Evolutionary conservation across 2,329 filamentous ascomycete species (phyloP), one percentile per base, ranked within the genome.

Genomic region (Cladosporium phlei): DNA sequence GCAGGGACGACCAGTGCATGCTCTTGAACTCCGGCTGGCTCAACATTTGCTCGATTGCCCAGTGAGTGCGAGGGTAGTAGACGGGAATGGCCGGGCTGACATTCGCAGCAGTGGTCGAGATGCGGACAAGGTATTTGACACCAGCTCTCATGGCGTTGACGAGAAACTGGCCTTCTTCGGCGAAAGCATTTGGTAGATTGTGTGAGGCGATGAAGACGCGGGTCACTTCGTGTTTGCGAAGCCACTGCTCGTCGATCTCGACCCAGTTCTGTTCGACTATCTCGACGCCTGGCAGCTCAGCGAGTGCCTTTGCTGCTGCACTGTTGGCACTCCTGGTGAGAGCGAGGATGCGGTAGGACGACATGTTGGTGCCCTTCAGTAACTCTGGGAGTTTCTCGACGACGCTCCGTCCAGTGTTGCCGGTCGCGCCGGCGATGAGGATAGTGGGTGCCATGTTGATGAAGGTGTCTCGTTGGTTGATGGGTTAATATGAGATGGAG

Each of bases 41-140:
- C 3, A 72, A 57, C 30, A 71, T 44, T 4, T 55, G 16, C 51
- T 72, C 69, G 14, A 72, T 65, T 0, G 69, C 69, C 68, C 68
- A 71, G 38, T 72, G 68, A 1, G 53, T 27, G 4, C 69, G 59
- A 3, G 63, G 38, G 43, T 72, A 71, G 51, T 66, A 70, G 0
- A 59, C 62, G 0, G 14, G 28, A 33, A 10, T 60, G 43, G 66
- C 61, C 0, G 69, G 66, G n/a, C 56, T 57, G 2, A 71, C 63
- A 17, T 67, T 66, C 0, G 60, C 52, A 1, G 62, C 63, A 0
- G 59, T 67, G 0, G 69, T 72, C 0, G 67, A 71, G 48, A 72
- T 67, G 1, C 68, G 64, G 4, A 72, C 68, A 8, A 72, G 60
- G 39, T 72, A 72, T 37, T 68, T 51, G 2, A 72, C 63, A 9